Base-by-base conservation (phyloP, 148 eudicot species). In the Limonium bicolor region DNA sequence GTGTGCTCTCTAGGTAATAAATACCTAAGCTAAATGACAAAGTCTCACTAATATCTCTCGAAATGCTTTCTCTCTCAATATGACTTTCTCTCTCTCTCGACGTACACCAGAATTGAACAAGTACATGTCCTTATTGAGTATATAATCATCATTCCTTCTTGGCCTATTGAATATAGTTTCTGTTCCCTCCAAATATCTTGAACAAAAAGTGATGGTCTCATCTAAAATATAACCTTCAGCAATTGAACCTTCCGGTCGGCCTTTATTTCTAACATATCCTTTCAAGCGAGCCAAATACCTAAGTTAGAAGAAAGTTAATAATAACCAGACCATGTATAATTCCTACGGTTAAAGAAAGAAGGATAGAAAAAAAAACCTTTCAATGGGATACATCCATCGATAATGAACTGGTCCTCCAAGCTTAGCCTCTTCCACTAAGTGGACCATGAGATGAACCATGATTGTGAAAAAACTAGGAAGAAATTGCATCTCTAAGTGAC, bases 331-430 rank as follows among this genome's bases (percentile, higher is more conserved):
- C n/a, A n/a, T n/a, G n/a, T n/a, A n/a, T n/a, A n/a, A n/a, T n/a
- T n/a, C n/a, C n/a, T n/a, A n/a, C n/a, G n/a, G n/a, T n/a, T n/a
- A n/a, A n/a, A n/a, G n/a, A n/a, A n/a, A n/a, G n/a, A n/a, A n/a
- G n/a, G n/a, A n/a, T n/a, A n/a, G n/a, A n/a, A n/a, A n/a, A n/a
- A n/a, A n/a, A n/a, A 31, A 31, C 35, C 35, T 31, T 4, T 31
- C 35, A 31, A 31, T 17, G 13, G 55, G 42, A 24, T 58, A 58
- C 48, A 58, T 58, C 63, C 45, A 53, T 2, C 56, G 5, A 19
- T 12, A 29, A 8, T 18, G 12, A 0, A 53, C 56, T 39, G 47
- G 56, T 6, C 45, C 38, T 5, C 24, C 47, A 17, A 53, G 5
- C 56, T 13, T 53, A 0, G 32, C 27, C 30, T 53, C 48, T 0